Evolutionary conservation across 2,329 filamentous ascomycete genomes (phyloP).

Genomic region (Cadophora luteo-olivacea): DNA sequence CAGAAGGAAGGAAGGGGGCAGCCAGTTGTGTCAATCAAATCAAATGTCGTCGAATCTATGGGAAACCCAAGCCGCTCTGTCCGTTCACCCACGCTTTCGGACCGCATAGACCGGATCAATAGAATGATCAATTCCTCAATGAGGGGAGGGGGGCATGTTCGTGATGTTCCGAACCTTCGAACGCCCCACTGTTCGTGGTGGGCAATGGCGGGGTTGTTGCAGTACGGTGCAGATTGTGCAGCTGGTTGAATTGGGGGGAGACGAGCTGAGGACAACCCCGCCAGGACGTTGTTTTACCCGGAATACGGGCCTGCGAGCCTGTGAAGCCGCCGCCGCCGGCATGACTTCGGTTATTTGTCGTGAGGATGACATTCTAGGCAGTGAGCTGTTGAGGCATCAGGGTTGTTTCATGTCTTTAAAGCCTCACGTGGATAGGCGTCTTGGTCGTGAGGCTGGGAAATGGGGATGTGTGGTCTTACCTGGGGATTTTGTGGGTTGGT

Average conservation of each 20-base stretch:
- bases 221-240: slow-evolving; percentile 23
- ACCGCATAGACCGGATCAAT: slow-evolving; percentile 37
- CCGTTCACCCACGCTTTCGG: slow-evolving; percentile 29
- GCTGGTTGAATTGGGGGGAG: slow-evolving; percentile 16
- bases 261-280: background rate
- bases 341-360: slow-evolving; percentile 8
- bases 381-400: background rate
- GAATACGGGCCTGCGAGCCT: slow-evolving; percentile 29
- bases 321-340: slow-evolving; percentile 32
- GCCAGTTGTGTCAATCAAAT: background rate
- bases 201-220: slow-evolving; percentile 33
- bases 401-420: background rate
- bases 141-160: slow-evolving; percentile 16
- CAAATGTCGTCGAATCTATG: slow-evolving; percentile 1
- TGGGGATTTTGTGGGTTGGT: background rate
- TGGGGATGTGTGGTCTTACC: background rate
- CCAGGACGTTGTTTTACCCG: slow-evolving; percentile 18
- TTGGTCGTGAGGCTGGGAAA: slow-evolving; percentile 7
- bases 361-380: background rate
- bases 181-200: slow-evolving; percentile 28
- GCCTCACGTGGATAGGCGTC: slow-evolving; percentile 24
- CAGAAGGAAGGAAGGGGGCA: too few species aligned
- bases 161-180: slow-evolving; percentile 24
- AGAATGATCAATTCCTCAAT: slow-evolving; percentile 25
- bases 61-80: slow-evolving; percentile 10